Base-by-base conservation (phyloP, 345 rosid species). In the Salix viminalis region DNA sequence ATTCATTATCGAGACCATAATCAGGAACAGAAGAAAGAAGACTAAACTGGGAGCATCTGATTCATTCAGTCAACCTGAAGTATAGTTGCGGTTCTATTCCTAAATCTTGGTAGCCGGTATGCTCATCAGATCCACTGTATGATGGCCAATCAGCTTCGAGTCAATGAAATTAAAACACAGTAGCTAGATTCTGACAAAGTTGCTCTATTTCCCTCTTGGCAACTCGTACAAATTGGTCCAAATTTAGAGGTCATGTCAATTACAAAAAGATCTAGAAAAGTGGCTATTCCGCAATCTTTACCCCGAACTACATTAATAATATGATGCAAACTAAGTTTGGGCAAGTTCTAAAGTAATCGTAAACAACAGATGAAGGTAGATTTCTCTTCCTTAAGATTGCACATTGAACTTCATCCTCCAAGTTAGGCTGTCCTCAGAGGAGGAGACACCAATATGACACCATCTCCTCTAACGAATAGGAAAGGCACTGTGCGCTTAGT, bases 381-480 rank as follows among this genome's bases (percentile, higher is more conserved):
- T 19, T 50, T 61, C 75, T 52, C 18, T 26, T 4, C 64, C 56
- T 11, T 2, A 21, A 2, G 72, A 34, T 14, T 61, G 61, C 73
- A 75, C 19, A 30, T 64, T 71, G 70, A 70, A 70, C 65, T 41
- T 74, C 71, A 50, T 67, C 61, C 58, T 70, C 70, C 16, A 0
- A 24, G 78, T 89, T 85, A 96, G 42, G 98, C 88, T 48, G 99
- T 89, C 84, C 99, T 90, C 52, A 92, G 79, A 16, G 99, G 99
- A 73, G 98, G 99, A 65, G 99, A 92, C 74, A 96, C 99, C 88
- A 96, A 87, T 76, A 96, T 96, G 79, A 96, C 98, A 74, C 99
- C 97, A 73, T 96, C 99, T 56, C 99, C 99, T 85, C 99, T 87
- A 60, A 96, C 99, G 83, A 96, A 96, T 23, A 96, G 97, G 80